phyloP scores from a whole-genome alignment of 2,329 filamentous ascomycete genomes.

The Phoma sp. region DNA sequence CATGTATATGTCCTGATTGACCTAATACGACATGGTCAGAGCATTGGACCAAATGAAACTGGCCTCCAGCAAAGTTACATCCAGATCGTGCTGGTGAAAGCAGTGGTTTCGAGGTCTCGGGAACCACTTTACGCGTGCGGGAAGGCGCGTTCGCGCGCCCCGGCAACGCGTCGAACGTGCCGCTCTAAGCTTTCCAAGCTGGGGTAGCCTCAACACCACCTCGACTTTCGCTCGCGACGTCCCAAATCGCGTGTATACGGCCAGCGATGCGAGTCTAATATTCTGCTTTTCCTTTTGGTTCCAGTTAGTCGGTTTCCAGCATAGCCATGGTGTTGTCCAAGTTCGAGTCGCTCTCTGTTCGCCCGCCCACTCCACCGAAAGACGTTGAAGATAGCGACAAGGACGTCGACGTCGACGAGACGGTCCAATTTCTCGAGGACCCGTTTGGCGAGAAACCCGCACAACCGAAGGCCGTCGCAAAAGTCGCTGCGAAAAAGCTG shows the following conservation, averaged over 20 bases:
- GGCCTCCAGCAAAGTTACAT: not conserved
- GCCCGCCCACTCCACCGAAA: constrained; percentile 65
- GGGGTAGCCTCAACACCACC: constrained; percentile 13
- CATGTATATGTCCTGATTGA: not conserved
- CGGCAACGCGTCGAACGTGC: constrained; percentile 21
- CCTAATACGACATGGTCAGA: not conserved
- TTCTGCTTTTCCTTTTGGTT: constrained; percentile 28
- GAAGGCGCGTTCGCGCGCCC: constrained; percentile 16
- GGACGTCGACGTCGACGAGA: constrained; percentile 47
- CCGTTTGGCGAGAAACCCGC: constrained; percentile 47
- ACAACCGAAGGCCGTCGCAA: constrained; percentile 29
- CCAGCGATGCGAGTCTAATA: constrained; percentile 36
- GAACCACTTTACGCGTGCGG: constrained; percentile 20
- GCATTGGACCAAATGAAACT: not conserved
- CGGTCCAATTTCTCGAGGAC: constrained; percentile 53
- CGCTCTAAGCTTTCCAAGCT: constrained; percentile 15
- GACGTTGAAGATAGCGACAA: constrained; percentile 50
- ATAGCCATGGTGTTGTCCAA: constrained; percentile 52
- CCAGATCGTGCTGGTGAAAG: not conserved
- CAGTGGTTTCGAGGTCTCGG: not conserved
- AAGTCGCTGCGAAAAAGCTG: constrained; percentile 25
- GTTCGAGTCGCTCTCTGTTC: constrained; percentile 58
- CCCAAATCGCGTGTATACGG: constrained; percentile 9
- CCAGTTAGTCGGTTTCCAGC: constrained; percentile 35
- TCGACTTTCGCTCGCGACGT: constrained; percentile 22